Base-by-base conservation (phyloP, 768 basidiomycete genomes). In the Termitomyces bulborhizus region DNA sequence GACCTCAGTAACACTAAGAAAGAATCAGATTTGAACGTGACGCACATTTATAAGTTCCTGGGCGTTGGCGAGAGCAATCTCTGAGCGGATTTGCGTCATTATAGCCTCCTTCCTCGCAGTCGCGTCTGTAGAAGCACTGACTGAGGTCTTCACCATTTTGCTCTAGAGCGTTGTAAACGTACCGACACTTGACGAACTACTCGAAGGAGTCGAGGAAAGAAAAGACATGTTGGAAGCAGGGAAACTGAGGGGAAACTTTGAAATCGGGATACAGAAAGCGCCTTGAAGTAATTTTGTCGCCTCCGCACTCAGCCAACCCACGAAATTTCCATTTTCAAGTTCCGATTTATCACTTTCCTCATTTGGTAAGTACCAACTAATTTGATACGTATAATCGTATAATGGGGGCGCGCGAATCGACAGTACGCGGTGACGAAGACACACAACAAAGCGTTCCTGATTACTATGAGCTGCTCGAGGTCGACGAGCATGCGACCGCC, bases 381-480 rank as follows among this genome's bases (percentile, higher is more conserved):
- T 32, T 12, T 34, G 12, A 34, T 34, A 34, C 34, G 34, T 34
- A 34, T 4, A 90, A 90, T 91, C 34, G 34, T 34, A 34, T 4
- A 90, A 90, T 91, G 88, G 88, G 88, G 9, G 86, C 87, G 29
- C 69, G 75, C 21, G 86, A 84, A 72, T 90, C 88, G 0, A 75
- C 79, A 42, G 70, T 73, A 18, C 73, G 73, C 42, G 60, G 71
- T 42, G 47, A 56, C 5, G 61, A 59, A 26, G 51, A 54, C 4
- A 24, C 13, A 8, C 51, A 59, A 39, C 34, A 58, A 5, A 64
- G 68, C 6, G 62, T 68, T 7, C 68, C 77, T 16, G 87, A 95
- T 65, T 96, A 94, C 68, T 97, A 97, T 66, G 74, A 86, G 51
- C 77, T 96, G 15, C 75, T 97, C 3, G 84, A 84, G 42, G 80